phyloP scores from a whole-genome alignment of 169 alveolate genomes.

The Plasmodium relictum region DNA sequence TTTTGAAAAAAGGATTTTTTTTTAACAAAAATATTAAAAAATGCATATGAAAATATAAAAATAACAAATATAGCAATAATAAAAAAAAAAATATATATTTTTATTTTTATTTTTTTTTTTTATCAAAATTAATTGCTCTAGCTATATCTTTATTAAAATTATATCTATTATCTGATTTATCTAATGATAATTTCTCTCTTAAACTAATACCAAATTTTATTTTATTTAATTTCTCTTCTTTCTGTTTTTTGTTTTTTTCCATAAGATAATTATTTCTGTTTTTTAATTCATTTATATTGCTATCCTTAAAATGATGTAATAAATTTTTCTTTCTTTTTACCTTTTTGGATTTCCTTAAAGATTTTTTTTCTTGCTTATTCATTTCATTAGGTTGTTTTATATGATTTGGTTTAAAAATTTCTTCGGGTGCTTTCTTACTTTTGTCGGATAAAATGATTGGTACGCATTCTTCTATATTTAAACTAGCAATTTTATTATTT shows the following conservation, averaged over 20 bases:
- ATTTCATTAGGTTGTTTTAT: constrained; percentile 29
- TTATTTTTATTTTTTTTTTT: neutral
- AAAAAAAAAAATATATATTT: neutral
- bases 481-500: constrained; percentile 17
- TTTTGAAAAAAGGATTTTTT: too few relatives aligned
- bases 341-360: constrained; percentile 47
- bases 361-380: constrained; percentile 39
- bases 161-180: constrained; percentile 3
- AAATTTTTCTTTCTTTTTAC: constrained; percentile 40
- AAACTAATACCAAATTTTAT: constrained; percentile 46
- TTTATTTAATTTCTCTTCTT: constrained; percentile 44
- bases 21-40: too few relatives aligned
- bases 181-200: constrained; percentile 5
- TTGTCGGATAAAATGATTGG: constrained; percentile 47
- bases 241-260: constrained; percentile 31
- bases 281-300: constrained; percentile 31
- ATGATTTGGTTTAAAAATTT: constrained; percentile 13
- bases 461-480: constrained; percentile 48
- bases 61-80: too few relatives aligned
- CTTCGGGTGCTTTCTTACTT: constrained; percentile 61
- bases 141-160: constrained; percentile 20
- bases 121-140: constrained; percentile 29
- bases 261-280: constrained; percentile 29
- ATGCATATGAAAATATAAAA: too few relatives aligned
- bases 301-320: constrained; percentile 14